phyloP scores from a whole-genome alignment of 257 asterid species.

The Salvia hispanica region DNA sequence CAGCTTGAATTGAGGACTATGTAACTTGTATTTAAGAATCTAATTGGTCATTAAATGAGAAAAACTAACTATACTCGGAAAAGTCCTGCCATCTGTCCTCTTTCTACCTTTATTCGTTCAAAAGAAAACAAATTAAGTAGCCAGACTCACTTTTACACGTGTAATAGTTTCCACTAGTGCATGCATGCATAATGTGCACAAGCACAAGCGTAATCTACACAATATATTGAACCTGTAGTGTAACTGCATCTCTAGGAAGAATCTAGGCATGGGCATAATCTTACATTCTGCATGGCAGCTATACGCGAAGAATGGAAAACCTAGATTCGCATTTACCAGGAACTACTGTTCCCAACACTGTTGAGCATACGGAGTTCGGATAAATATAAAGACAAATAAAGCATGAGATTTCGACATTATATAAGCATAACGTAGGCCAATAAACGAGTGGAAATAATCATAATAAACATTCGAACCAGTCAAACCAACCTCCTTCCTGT shows the following conservation, averaged over 20 bases:
- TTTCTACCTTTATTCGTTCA: background rate
- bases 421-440: background rate
- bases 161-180: constrained; percentile 15
- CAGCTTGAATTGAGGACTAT: constrained; percentile 18
- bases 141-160: constrained; percentile 15
- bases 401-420: constrained; percentile 13
- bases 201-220: background rate
- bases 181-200: background rate
- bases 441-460: constrained; percentile 20
- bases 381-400: constrained; percentile 1
- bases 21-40: background rate
- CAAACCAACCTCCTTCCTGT: constrained; percentile 78
- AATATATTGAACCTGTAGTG: background rate
- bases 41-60: background rate
- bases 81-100: background rate
- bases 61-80: background rate
- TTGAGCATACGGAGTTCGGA: background rate
- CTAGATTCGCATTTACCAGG: constrained; percentile 11
- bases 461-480: constrained; percentile 7
- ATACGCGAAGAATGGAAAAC: background rate
- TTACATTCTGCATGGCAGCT: constrained; percentile 3
- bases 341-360: constrained; percentile 14
- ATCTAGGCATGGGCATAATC: background rate
- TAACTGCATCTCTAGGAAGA: constrained; percentile 1
- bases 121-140: constrained; percentile 3